Evolutionary conservation across 352 stramenopile genomes (phyloP).

Genomic region (Phytophthora vignae): DNA sequence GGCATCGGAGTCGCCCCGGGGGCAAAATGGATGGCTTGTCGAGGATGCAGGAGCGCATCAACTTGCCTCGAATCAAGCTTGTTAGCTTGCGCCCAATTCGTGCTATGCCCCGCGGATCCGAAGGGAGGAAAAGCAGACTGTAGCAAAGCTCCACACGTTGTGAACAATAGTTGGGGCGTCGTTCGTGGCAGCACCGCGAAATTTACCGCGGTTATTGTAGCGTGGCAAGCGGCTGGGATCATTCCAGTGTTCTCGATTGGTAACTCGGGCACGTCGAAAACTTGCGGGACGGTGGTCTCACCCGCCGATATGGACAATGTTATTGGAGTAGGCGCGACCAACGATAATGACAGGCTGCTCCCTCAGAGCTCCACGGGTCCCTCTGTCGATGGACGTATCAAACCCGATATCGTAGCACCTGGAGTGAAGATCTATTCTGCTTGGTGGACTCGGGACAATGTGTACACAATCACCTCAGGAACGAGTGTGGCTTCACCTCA

Average conservation of each 20-base stretch:
- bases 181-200: conserved; percentile 21
- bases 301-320: not conserved
- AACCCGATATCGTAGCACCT: not conserved
- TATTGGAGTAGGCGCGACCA: not conserved
- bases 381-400: not conserved
- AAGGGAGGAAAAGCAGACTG: conserved; percentile 44
- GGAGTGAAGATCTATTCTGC: not conserved
- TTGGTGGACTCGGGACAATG: not conserved
- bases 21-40: conserved; percentile 29
- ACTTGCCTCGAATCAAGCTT: conserved; percentile 44
- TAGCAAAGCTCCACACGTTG: conserved; percentile 40
- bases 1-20: conserved; percentile 37
- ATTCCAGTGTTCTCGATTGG: not conserved
- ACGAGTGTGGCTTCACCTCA: not conserved
- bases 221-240: not conserved
- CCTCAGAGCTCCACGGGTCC: not conserved
- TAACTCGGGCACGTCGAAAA: not conserved
- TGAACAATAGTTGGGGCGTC: conserved; percentile 43
- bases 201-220: conserved; percentile 37
- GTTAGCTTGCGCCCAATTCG: conserved; percentile 58
- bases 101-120: conserved; percentile 58
- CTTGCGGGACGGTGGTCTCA: not conserved
- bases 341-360: not conserved
- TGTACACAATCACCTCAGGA: not conserved
- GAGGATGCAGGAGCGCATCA: conserved; percentile 25